phyloP scores from a whole-genome alignment of 148 eudicot species.

The Persicaria tinctoria region DNA sequence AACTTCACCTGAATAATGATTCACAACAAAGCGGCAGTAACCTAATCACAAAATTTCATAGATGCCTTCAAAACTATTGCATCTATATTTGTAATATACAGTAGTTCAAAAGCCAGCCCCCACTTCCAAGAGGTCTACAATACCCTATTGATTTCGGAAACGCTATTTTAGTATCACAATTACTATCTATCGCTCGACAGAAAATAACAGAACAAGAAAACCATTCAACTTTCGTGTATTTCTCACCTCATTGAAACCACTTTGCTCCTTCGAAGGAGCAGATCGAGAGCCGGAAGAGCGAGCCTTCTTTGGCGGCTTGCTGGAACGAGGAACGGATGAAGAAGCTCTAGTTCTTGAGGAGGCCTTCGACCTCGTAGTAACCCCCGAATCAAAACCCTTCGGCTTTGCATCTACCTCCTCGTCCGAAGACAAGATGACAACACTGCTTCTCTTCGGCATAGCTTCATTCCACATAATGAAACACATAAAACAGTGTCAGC shows the following conservation, averaged over 20 bases:
- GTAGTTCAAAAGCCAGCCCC: background rate
- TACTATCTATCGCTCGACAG: background rate
- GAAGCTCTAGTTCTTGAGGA: background rate
- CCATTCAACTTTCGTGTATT: background rate
- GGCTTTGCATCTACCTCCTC: slow-evolving; percentile 26
- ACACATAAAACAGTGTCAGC: slow-evolving; percentile 30
- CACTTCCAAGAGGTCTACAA: background rate
- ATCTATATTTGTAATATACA: background rate
- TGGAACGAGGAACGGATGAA: slow-evolving; percentile 27
- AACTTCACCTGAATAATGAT: background rate
- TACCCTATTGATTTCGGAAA: background rate
- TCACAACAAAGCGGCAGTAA: background rate
- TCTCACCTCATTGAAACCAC: slow-evolving; percentile 37
- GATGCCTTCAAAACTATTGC: no score
- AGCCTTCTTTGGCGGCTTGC: slow-evolving; percentile 33
- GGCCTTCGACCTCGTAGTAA: slow-evolving; percentile 3
- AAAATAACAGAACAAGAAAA: background rate
- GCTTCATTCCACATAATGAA: slow-evolving; percentile 21
- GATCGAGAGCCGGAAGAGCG: slow-evolving; percentile 23
- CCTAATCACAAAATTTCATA: no score
- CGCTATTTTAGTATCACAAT: background rate
- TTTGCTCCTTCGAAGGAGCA: slow-evolving; percentile 8
- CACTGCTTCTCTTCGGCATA: slow-evolving; percentile 38
- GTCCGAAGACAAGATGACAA: slow-evolving; percentile 37
- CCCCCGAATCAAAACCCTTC: background rate